phyloP scores from a whole-genome alignment of 75 land plant genomes.

The Pinus albicaulis region DNA sequence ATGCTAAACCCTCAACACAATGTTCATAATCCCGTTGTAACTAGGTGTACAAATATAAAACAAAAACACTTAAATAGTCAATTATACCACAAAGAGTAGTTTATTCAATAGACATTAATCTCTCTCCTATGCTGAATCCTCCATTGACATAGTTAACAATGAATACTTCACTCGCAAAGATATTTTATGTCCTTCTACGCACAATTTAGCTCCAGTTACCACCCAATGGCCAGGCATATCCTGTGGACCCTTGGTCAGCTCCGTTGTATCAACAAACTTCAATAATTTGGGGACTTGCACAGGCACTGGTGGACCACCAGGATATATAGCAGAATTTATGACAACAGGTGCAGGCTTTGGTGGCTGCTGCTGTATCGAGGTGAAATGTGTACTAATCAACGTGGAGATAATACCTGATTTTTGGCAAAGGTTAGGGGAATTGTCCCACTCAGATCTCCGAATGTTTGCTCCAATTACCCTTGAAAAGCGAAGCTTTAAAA shows the following conservation, averaged over 20 bases:
- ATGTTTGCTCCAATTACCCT: slow-evolving; percentile 44
- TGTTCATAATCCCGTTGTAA: neutral
- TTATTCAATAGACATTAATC: neutral
- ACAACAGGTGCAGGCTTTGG: slow-evolving; percentile 34
- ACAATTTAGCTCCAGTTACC: slow-evolving; percentile 88
- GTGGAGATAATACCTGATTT: slow-evolving; percentile 68
- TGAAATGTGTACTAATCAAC: slow-evolving; percentile 44
- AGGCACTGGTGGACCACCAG: slow-evolving; percentile 70
- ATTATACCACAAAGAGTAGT: slow-evolving; percentile 2
- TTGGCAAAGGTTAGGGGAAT: slow-evolving; percentile 23
- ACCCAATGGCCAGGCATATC: slow-evolving; percentile 94
- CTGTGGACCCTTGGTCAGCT: slow-evolving; percentile 79
- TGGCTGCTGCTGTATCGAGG: slow-evolving; percentile 32
- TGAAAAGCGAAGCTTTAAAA: slow-evolving; percentile 67
- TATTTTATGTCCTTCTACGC: slow-evolving; percentile 68
- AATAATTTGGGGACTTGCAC: slow-evolving; percentile 52
- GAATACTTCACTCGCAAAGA: slow-evolving; percentile 78
- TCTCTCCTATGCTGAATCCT: slow-evolving; percentile 9
- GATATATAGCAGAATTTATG: slow-evolving; percentile 75
- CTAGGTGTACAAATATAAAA: neutral
- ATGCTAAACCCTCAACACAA: too few relatives aligned
- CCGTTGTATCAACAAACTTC: slow-evolving; percentile 74
- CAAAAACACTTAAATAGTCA: neutral
- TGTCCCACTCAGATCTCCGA: slow-evolving; percentile 75
- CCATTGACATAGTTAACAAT: slow-evolving; percentile 38